These are phyloP conservation scores for Trichoderma sp. DNA, from an alignment of 2,329 filamentous ascomycete species.

Conservation along the genomic window DNA sequence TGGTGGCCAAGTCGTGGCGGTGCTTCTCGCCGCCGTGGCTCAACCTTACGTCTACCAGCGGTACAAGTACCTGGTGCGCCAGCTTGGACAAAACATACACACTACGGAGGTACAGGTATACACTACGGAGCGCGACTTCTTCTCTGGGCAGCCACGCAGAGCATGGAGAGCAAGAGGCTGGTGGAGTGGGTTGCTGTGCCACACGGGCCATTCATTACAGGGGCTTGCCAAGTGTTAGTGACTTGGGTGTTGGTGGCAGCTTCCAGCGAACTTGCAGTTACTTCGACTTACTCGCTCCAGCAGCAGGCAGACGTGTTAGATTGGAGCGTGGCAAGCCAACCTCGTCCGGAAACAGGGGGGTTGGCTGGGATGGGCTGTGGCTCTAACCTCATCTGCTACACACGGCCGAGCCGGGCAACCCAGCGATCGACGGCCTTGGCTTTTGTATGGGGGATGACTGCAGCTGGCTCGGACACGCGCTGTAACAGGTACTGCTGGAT, in stretches of 20 bases:
- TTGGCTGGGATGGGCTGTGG: constrained; percentile 12
- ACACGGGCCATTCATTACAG: not conserved
- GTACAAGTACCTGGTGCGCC: not conserved
- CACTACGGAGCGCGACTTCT: not conserved
- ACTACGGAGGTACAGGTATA: no score
- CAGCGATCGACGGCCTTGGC: constrained; percentile 17
- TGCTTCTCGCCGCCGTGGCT: not conserved
- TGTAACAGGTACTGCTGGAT: not conserved
- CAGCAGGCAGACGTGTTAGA: constrained; percentile 6
- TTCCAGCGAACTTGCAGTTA: no score
- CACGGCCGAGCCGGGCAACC: constrained; percentile 19
- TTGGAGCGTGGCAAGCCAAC: constrained; percentile 2
- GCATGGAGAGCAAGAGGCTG: not conserved
- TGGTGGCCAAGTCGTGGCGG: not conserved
- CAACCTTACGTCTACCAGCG: not conserved
- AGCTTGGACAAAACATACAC: not conserved
- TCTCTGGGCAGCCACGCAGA: not conserved
- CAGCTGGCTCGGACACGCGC: not conserved
- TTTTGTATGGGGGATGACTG: not conserved
- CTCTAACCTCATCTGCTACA: constrained; percentile 21
- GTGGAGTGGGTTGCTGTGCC: not conserved
- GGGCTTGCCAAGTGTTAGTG: not conserved
- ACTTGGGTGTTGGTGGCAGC: not conserved
- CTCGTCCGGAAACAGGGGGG: constrained; percentile 11
- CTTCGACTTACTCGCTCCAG: not conserved